phyloP scores from a whole-genome alignment of 768 basidiomycete species.

The Paxillus ammoniavirescens region DNA sequence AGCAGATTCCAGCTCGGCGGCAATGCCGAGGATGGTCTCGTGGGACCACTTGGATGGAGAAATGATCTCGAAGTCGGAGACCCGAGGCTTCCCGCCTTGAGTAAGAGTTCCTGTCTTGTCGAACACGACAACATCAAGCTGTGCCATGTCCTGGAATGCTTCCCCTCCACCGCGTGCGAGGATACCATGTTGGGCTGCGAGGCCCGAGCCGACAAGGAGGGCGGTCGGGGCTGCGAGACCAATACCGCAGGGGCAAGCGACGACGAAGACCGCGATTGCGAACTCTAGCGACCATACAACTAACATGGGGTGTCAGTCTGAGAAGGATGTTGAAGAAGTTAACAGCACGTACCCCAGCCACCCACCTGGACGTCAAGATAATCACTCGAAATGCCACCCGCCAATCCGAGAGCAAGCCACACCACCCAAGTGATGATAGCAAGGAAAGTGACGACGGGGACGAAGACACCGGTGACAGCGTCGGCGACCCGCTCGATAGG shows the following conservation, averaged over 20 bases:
- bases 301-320: constrained; percentile 21
- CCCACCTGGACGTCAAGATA: constrained; percentile 55
- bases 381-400: constrained; percentile 51
- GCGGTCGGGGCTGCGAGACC: constrained; percentile 87
- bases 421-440: constrained; percentile 69
- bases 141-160: constrained; percentile 80
- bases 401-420: constrained; percentile 67
- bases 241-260: constrained; percentile 86
- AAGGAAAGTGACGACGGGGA: constrained; percentile 72
- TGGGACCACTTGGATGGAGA: constrained; percentile 27
- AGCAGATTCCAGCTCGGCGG: constrained; percentile 53
- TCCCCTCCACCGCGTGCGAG: constrained; percentile 86
- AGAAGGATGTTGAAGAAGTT: neutral
- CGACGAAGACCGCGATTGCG: constrained; percentile 78
- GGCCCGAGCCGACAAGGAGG: constrained; percentile 76
- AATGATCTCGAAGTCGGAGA: constrained; percentile 48
- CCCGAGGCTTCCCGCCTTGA: constrained; percentile 58
- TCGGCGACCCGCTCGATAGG: constrained; percentile 81
- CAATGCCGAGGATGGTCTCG: constrained; percentile 48
- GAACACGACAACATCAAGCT: constrained; percentile 70
- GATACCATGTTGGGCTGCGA: constrained; percentile 78
- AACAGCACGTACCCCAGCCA: constrained; percentile 55
- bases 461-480: constrained; percentile 72
- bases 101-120: constrained; percentile 91
- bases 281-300: constrained; percentile 80